These are phyloP conservation scores for Trichosporon sp. DNA, from an alignment of 1,284 basidiomycete genomes.

Conservation along the genomic window DNA sequence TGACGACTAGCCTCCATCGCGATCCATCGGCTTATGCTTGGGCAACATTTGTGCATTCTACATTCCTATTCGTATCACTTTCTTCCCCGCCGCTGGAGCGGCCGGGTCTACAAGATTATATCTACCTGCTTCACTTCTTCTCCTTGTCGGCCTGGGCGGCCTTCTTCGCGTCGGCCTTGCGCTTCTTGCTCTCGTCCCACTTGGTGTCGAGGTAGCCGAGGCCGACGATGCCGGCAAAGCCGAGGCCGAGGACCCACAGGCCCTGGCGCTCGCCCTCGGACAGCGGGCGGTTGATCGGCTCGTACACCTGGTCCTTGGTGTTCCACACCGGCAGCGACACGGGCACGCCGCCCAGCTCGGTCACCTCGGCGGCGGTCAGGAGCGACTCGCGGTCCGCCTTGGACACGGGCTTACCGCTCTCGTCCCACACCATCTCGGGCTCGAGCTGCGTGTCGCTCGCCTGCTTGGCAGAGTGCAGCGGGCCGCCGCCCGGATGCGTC, in stretches of 20 bases:
- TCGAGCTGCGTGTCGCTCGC: constrained; percentile 6
- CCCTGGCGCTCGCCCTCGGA: constrained; percentile 57
- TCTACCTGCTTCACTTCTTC: background rate
- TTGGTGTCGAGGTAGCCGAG: constrained; percentile 39
- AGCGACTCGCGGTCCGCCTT: background rate
- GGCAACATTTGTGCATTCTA: background rate
- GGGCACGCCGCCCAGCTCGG: constrained; percentile 8
- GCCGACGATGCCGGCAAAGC: constrained; percentile 57
- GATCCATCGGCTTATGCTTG: too few relatives aligned
- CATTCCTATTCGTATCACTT: background rate
- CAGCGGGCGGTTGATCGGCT: constrained; percentile 52
- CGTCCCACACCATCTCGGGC: constrained; percentile 6
- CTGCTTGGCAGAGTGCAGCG: constrained; percentile 52
- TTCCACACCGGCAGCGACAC: background rate
- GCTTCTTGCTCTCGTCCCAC: background rate
- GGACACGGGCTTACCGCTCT: background rate
- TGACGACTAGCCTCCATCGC: too few relatives aligned
- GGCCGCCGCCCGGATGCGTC: constrained; percentile 63
- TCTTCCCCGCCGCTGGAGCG: background rate
- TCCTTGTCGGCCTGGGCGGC: constrained; percentile 2
- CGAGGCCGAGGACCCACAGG: constrained; percentile 56
- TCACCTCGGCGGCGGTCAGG: constrained; percentile 5
- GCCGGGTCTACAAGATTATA: background rate
- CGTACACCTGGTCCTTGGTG: constrained; percentile 24
- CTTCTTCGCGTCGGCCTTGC: constrained; percentile 2